phyloP scores from a whole-genome alignment of 129 eudicot species.

The Chrysanthemum lavandulifolium region DNA sequence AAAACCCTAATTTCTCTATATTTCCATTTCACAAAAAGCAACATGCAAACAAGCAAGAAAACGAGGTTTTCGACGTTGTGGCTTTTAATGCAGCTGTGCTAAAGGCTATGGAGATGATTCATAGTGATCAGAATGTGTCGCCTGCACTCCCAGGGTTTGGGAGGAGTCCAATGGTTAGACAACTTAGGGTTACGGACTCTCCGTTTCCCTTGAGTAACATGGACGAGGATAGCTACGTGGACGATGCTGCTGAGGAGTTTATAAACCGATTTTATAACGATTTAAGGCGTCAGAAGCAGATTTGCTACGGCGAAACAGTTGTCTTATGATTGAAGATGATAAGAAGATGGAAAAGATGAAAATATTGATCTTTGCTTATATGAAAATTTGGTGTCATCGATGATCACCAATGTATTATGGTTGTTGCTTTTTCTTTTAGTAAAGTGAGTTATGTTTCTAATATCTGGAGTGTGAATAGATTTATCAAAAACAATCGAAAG shows the following conservation, averaged over 20 bases:
- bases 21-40: constrained; percentile 36
- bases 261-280: constrained; percentile 50
- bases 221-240: constrained; percentile 33
- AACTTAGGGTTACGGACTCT: constrained; percentile 71
- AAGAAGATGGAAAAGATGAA: no score
- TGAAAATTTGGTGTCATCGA: no score
- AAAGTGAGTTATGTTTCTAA: no score
- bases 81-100: constrained; percentile 30
- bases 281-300: constrained; percentile 43
- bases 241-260: constrained; percentile 63
- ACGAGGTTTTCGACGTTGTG: constrained; percentile 12
- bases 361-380: no score
- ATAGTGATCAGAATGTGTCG: constrained; percentile 40
- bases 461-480: no score
- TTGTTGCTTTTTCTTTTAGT: no score
- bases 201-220: constrained; percentile 53
- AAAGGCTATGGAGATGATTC: constrained; percentile 52
- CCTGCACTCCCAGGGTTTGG: constrained; percentile 70
- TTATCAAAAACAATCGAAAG: no score
- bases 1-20: constrained; percentile 19
- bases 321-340: no score
- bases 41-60: constrained; percentile 1
- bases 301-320: no score
- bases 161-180: constrained; percentile 61
- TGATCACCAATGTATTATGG: no score